Conservation (phyloP, 371 early-diverging fungal species). For the Neoconidiobolus thromboides region DNA sequence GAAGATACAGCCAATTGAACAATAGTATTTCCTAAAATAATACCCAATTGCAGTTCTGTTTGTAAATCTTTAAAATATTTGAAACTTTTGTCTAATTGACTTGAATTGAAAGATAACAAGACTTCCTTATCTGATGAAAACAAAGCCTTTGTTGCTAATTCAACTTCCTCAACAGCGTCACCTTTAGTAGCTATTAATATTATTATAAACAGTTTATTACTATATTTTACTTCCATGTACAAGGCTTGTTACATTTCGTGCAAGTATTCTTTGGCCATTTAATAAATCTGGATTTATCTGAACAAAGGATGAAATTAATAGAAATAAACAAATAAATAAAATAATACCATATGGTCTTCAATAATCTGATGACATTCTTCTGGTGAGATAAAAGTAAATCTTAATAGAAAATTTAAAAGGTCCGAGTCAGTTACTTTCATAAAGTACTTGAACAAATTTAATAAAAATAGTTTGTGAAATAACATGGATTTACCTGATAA, state of each 20-base stretch:
- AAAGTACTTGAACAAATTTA: no score
- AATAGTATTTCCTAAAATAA: neutral
- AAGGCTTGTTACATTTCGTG: slow-evolving; percentile 68
- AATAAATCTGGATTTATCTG: no score
- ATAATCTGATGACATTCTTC: slow-evolving; percentile 66
- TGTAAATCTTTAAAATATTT: slow-evolving; percentile 31
- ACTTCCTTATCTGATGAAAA: neutral
- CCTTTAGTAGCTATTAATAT: slow-evolving; percentile 20
- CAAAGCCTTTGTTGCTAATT: neutral
- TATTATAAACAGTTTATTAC: neutral
- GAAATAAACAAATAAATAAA: slow-evolving; percentile 10
- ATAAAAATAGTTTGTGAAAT: no score
- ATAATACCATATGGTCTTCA: slow-evolving; percentile 44
- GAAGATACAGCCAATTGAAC: neutral
- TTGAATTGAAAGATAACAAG: slow-evolving; percentile 18
- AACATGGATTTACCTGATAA: no score
- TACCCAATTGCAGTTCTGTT: slow-evolving; percentile 35
- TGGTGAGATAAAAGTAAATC: slow-evolving; percentile 26
- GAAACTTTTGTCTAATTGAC: slow-evolving; percentile 33
- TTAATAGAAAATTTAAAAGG: slow-evolving; percentile 5
- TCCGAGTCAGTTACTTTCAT: no score
- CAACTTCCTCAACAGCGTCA: slow-evolving; percentile 12
- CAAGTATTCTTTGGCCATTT: slow-evolving; percentile 48
- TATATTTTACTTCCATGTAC: slow-evolving; percentile 56
- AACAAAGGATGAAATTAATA: slow-evolving; percentile 16